Evolutionary conservation across 2,329 filamentous ascomycete species (phyloP).

Genomic region (Paradendryphiella salina): DNA sequence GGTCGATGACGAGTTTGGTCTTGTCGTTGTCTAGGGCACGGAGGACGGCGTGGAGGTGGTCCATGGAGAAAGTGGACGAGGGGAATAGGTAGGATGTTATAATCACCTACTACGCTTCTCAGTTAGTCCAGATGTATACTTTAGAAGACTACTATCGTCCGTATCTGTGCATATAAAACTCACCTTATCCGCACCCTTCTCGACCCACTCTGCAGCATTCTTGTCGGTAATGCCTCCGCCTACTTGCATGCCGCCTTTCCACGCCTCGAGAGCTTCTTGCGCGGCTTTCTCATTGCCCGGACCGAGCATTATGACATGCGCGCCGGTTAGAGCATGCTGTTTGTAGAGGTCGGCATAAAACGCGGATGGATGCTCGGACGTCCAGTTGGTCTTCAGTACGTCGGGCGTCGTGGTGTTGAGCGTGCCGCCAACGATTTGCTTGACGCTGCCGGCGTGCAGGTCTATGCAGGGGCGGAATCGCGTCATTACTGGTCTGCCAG

Average conservation of each 20-base stretch:
- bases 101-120: constrained; percentile 72
- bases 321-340: constrained; percentile 72
- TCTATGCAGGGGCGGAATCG: constrained; percentile 96
- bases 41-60: constrained; percentile 74
- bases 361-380: constrained; percentile 78
- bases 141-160: not conserved
- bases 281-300: constrained; percentile 83
- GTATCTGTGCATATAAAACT: constrained; percentile 23
- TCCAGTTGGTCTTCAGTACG: constrained; percentile 82
- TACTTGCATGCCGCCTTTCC: constrained; percentile 81
- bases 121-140: not conserved
- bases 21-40: constrained; percentile 72
- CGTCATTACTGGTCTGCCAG: constrained; percentile 65
- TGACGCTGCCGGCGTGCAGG: constrained; percentile 94
- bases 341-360: constrained; percentile 84
- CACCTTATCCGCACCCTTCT: constrained; percentile 86
- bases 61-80: constrained; percentile 75
- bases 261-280: constrained; percentile 72
- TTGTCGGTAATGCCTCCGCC: constrained; percentile 89
- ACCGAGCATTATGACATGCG: constrained; percentile 96
- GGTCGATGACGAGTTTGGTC: constrained; percentile 85
- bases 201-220: constrained; percentile 86
- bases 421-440: constrained; percentile 97
- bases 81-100: constrained; percentile 96
- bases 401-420: constrained; percentile 53